Evolutionary conservation across 768 basidiomycete species (phyloP).

Genomic region (Suillus weaverae): DNA sequence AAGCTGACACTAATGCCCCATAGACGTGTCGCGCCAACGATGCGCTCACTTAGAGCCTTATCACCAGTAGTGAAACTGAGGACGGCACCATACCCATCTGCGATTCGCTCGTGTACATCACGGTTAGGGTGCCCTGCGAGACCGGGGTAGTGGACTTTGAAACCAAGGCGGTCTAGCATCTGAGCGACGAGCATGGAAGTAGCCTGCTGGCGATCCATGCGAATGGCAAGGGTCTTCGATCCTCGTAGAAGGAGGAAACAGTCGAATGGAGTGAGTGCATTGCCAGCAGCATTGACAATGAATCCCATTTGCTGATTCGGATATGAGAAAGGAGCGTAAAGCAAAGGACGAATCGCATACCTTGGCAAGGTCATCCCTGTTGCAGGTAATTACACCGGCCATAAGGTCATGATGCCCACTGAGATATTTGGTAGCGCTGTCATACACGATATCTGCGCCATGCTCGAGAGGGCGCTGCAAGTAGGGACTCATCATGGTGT

Average conservation of each 20-base stretch:
- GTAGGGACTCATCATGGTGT: constrained; percentile 99
- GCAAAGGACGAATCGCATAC: constrained; percentile 35
- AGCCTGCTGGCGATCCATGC: constrained; percentile 92
- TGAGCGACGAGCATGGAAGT: constrained; percentile 81
- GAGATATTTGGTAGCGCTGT: constrained; percentile 96
- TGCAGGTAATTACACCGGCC: constrained; percentile 94
- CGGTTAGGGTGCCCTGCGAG: constrained; percentile 77
- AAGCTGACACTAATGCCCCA: constrained; percentile 99
- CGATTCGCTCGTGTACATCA: constrained; percentile 88
- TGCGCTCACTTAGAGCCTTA: constrained; percentile 85
- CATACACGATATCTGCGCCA: constrained; percentile 96
- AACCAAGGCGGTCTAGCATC: constrained; percentile 83
- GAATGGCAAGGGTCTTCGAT: constrained; percentile 92
- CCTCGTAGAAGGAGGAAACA: constrained; percentile 95
- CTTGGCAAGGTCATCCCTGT: constrained; percentile 88
- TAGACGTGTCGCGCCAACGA: constrained; percentile 88
- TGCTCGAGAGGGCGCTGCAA: constrained; percentile 93
- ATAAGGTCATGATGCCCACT: constrained; percentile 99
- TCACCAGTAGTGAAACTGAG: constrained; percentile 93
- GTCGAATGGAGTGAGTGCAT: constrained; percentile 93
- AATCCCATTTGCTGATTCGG: constrained; percentile 75
- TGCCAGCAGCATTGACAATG: constrained; percentile 90
- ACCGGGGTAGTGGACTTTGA: constrained; percentile 91
- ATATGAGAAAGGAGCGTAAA: not conserved
- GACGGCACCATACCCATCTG: constrained; percentile 90